Evolutionary conservation across 345 rosid genomes (phyloP).

Genomic region (Mercurialis annua): DNA sequence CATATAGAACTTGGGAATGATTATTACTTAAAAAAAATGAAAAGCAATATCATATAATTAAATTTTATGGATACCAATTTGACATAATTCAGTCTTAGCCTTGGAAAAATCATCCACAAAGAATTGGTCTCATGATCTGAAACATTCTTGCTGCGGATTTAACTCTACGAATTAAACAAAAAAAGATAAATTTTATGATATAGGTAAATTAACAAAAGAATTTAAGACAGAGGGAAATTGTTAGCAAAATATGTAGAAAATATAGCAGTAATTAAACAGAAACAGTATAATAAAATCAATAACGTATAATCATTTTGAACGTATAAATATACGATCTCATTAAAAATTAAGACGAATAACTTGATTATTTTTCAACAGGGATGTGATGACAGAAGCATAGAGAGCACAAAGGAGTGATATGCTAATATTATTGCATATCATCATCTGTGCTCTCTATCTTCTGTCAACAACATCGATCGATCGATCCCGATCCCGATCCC

Average conservation of each 20-base stretch:
- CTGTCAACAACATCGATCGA: conserved; percentile 73
- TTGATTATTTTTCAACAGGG: background rate
- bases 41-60: too few species aligned
- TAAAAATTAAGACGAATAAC: background rate
- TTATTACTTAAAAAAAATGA: too few species aligned
- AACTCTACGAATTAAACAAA: too few species aligned
- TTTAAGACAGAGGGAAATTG: too few species aligned
- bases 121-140: background rate
- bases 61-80: background rate
- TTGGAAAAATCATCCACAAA: background rate
- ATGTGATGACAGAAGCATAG: conserved; percentile 93
- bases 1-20: too few species aligned
- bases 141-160: conserved; percentile 1
- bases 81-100: background rate
- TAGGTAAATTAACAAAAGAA: background rate
- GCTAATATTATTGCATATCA: conserved; percentile 42
- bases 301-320: too few species aligned
- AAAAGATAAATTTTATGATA: too few species aligned
- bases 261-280: too few species aligned
- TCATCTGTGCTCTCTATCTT: conserved; percentile 99
- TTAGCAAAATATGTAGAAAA: background rate
- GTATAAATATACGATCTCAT: too few species aligned
- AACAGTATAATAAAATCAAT: too few species aligned
- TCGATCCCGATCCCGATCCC: conserved; percentile 16
- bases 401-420: conserved; percentile 84